These are phyloP conservation scores for Wallemia ichthyophaga DNA, from an alignment of 1,284 basidiomycete genomes.

Conservation along the genomic window DNA sequence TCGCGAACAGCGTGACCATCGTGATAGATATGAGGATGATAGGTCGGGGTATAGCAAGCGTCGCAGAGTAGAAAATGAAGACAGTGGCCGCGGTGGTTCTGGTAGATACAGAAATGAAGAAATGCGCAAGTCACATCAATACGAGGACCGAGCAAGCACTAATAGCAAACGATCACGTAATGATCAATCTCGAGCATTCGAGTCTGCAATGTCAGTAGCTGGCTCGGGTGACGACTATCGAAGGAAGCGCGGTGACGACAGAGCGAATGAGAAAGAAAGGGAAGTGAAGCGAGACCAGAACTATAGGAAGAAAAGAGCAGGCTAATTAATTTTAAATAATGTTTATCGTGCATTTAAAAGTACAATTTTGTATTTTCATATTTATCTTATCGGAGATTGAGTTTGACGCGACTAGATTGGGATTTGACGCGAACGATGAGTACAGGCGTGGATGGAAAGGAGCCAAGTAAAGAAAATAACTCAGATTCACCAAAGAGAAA, in stretches of 20 bases:
- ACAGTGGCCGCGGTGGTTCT: too few relatives aligned
- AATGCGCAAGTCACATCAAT: not conserved
- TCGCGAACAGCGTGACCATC: not conserved
- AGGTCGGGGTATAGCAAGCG: too few relatives aligned
- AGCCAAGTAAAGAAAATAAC: too few relatives aligned
- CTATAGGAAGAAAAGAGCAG: not conserved
- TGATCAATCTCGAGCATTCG: not conserved
- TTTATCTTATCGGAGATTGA: not conserved
- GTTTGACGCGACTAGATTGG: not conserved
- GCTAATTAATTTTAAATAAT: not conserved
- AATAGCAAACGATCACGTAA: not conserved
- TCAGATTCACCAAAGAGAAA: not conserved
- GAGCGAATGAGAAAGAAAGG: not conserved
- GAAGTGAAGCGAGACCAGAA: not conserved
- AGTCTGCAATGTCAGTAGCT: not conserved
- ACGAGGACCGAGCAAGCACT: not conserved
- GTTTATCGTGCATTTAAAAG: too few relatives aligned
- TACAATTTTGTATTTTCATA: not conserved
- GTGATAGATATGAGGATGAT: not conserved
- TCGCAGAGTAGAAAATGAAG: too few relatives aligned
- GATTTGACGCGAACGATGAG: not conserved
- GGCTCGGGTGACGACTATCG: not conserved
- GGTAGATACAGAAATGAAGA: not conserved
- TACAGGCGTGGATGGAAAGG: not conserved
- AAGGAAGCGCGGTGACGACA: not conserved